Percentiles rank a stretch among this genome's conserved stretches.
These are phyloP conservation scores for Stenocarpella maydis DNA, from an alignment of 2,329 filamentous ascomycete genomes.

Conservation along the genomic window DNA sequence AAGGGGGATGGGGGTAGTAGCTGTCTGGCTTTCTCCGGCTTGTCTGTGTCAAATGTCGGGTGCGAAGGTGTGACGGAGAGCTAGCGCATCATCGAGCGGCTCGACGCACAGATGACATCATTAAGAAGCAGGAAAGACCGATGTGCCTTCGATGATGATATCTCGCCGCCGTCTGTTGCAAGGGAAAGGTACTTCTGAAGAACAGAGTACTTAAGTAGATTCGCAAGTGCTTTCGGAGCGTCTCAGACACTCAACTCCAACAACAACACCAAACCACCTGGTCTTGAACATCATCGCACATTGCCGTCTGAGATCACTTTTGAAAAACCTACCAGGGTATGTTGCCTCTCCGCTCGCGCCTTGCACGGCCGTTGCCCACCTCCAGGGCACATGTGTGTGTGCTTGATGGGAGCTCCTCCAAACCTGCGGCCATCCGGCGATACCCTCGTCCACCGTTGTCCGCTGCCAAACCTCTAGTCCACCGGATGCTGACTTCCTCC, in stretches of 20 bases:
- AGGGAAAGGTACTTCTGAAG: slow-evolving; percentile 2
- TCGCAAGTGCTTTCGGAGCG: not conserved
- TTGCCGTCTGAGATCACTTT: not conserved
- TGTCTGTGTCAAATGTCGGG: slow-evolving; percentile 13
- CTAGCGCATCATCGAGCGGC: slow-evolving; percentile 21
- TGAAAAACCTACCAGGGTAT: slow-evolving; percentile 23
- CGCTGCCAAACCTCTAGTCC: not conserved
- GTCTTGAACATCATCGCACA: not conserved
- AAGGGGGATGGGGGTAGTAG: not conserved
- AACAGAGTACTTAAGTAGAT: slow-evolving; percentile 10
- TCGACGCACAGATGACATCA: slow-evolving; percentile 29
- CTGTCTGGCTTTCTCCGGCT: not conserved
- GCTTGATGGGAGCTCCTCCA: not conserved
- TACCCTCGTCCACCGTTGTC: not conserved
- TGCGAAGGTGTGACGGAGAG: not conserved
- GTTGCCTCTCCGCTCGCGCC: slow-evolving; percentile 19
- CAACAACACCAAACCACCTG: not conserved
- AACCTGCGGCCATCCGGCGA: not conserved
- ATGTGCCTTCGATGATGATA: slow-evolving; percentile 27
- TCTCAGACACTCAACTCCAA: not conserved
- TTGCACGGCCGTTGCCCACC: not conserved
- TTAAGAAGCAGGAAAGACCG: slow-evolving; percentile 6
- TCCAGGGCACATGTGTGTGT: not conserved
- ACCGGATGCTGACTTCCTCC: slow-evolving; percentile 15
- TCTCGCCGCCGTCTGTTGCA: not conserved